phyloP scores from a whole-genome alignment of 768 basidiomycete species.

The Naematelia encephala region DNA sequence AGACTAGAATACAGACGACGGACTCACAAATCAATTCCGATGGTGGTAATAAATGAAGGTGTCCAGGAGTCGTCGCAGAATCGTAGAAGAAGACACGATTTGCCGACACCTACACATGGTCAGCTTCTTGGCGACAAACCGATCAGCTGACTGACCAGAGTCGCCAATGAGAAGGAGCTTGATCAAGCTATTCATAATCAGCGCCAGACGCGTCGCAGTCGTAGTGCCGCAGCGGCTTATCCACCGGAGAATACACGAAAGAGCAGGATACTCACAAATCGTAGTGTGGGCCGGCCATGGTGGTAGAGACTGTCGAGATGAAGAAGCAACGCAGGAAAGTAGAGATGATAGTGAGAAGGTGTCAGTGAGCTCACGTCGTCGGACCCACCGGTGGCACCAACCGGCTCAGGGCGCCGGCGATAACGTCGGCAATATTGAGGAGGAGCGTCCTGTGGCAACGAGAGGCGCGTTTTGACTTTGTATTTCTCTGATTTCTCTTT shows the following conservation, averaged over 20 bases:
- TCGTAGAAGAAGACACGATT: constrained; percentile 63
- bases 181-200: constrained; percentile 26
- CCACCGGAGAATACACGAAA: background rate
- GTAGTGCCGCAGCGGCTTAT: background rate
- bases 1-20: background rate
- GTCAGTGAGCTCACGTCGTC: too few relatives aligned
- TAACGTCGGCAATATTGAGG: background rate
- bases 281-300: constrained; percentile 68
- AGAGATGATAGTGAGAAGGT: constrained; percentile 2
- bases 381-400: too few relatives aligned
- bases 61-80: constrained; percentile 99
- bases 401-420: too few relatives aligned
- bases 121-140: constrained; percentile 1
- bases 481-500: too few relatives aligned
- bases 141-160: constrained; percentile 66
- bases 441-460: too few relatives aligned
- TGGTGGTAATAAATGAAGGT: constrained; percentile 97
- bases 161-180: constrained; percentile 94
- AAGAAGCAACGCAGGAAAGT: background rate
- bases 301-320: constrained; percentile 5
- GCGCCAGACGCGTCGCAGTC: constrained; percentile 9
- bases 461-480: too few relatives aligned
- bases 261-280: constrained; percentile 76
- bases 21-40: constrained; percentile 54
- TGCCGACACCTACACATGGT: constrained; percentile 69